phyloP scores from a whole-genome alignment of 2,329 filamentous ascomycete genomes.

The Neoarthrinium moseri region DNA sequence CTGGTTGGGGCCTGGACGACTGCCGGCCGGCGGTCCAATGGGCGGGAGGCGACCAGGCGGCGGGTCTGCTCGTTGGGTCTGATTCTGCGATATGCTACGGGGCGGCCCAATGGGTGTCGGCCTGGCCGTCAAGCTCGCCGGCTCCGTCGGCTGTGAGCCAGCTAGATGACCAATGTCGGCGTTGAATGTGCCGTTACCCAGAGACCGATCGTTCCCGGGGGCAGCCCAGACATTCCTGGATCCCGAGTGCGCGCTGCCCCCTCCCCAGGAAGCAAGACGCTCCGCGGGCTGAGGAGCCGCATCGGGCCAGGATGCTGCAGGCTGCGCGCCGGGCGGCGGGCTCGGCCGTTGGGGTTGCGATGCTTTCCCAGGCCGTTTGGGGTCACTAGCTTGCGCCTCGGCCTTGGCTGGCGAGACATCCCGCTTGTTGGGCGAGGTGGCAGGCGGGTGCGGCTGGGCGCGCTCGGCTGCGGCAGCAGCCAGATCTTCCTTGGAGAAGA shows the following conservation, averaged over 20 bases:
- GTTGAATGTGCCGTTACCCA: conserved; percentile 77
- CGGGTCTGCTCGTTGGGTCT: conserved; percentile 14
- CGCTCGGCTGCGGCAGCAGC: conserved; percentile 1
- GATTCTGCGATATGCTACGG: conserved; percentile 19
- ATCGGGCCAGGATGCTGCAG: conserved; percentile 27
- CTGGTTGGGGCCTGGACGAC: conserved; percentile 8
- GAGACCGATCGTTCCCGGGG: conserved; percentile 66
- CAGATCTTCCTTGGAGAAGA: conserved; percentile 16
- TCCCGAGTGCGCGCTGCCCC: conserved; percentile 39
- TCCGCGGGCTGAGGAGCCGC: conserved; percentile 33
- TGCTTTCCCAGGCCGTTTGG: not conserved
- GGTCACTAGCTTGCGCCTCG: not conserved
- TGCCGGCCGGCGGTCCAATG: conserved; percentile 24
- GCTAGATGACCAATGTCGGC: conserved; percentile 55
- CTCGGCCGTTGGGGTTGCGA: conserved; percentile 2
- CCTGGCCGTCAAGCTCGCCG: conserved; percentile 30
- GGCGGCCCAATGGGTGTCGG: conserved; percentile 46
- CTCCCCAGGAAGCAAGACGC: conserved; percentile 50
- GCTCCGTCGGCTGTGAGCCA: conserved; percentile 34
- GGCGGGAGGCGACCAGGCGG: conserved; percentile 23
- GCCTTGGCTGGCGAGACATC: conserved; percentile 2
- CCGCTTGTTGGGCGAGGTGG: conserved; percentile 1
- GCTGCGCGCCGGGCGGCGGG: conserved; percentile 24
- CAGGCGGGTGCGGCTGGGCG: not conserved
- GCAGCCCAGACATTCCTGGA: conserved; percentile 72